Conservation (phyloP, 352 stramenopile genomes). For the Phytophthora colocasiae region DNA sequence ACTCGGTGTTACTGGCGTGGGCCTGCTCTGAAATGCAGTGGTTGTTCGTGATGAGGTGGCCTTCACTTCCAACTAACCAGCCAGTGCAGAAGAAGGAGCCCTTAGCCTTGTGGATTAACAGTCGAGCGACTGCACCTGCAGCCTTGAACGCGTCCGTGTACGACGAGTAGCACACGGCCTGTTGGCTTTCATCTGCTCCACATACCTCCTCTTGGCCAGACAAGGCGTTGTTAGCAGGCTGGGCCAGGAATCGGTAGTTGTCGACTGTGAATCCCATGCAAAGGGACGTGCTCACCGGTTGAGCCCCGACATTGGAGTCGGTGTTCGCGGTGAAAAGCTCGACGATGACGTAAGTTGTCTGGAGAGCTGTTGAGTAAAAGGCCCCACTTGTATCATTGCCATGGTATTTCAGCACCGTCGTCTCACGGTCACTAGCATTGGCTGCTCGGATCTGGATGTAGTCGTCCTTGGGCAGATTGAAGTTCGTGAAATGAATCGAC, state of each 20-base stretch:
- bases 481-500: conserved; percentile 64
- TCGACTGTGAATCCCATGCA: conserved; percentile 63
- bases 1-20: conserved; percentile 64
- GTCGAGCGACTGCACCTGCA: conserved; percentile 51
- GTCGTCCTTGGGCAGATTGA: conserved; percentile 67
- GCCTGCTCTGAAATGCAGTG: conserved; percentile 67
- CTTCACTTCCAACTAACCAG: conserved; percentile 76
- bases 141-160: conserved; percentile 29
- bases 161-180: conserved; percentile 56
- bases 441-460: conserved; percentile 56
- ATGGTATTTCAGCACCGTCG: conserved; percentile 42
- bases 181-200: conserved; percentile 61
- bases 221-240: conserved; percentile 32
- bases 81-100: conserved; percentile 76
- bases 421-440: conserved; percentile 34
- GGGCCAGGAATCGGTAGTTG: conserved; percentile 48
- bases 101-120: conserved; percentile 70
- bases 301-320: conserved; percentile 19
- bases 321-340: conserved; percentile 52
- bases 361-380: conserved; percentile 52
- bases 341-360: conserved; percentile 49
- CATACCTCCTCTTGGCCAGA: conserved; percentile 60
- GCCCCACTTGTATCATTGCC: conserved; percentile 30
- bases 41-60: conserved; percentile 81
- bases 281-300: conserved; percentile 32